Base-by-base conservation (phyloP, 2,329 filamentous ascomycete genomes). In the Xylariomycetidae sp. region DNA sequence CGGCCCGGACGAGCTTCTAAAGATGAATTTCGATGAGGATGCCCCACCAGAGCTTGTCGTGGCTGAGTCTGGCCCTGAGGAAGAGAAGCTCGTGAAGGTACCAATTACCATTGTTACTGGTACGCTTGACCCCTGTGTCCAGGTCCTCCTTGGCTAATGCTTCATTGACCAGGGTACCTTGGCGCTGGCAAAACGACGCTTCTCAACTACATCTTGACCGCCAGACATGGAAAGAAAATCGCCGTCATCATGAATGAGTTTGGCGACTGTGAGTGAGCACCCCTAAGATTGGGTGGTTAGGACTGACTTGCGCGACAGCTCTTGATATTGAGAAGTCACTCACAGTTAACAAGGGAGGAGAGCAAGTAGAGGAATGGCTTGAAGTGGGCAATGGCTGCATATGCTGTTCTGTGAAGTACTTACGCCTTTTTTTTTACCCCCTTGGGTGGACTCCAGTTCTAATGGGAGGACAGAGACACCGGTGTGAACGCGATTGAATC, bases 181-280 rank as follows among this genome's bases (percentile, higher is more conserved):
- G 92, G 92, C 13, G 88, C 92, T 7, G 92, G 92, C 13, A 98
- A 98, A 63, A 97, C 90, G 0, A 97, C 90, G 0, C 64, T 97
- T 18, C 69, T 98, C 38, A 97, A 98, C 59, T 95, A 97, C 59
- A 97, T 98, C 41, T 69, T 98, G 33, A 94, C 85, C 17, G 88
- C 89, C 37, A 82, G 90, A 41, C 92, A 98, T 71, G 90, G 90
- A 59, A 97, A 97, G 71, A 95, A 88, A 54, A 92, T 98, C 58
- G 92, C 92, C 9, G 92, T 98, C 11, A 97, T 98, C 37, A 77
- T 98, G 67, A 98, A 98, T 61, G 85, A 89, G 62, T 89, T 89
- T 58, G 85, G 85, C 37, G 82, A 88, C 51, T 88, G 83, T 87
- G 64, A 66, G 77, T 60, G 10, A 4, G 11, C n/a, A 5, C 14